Base-by-base conservation (phyloP, 2,329 filamentous ascomycete species). In the Microdochium trichocladiopsis region DNA sequence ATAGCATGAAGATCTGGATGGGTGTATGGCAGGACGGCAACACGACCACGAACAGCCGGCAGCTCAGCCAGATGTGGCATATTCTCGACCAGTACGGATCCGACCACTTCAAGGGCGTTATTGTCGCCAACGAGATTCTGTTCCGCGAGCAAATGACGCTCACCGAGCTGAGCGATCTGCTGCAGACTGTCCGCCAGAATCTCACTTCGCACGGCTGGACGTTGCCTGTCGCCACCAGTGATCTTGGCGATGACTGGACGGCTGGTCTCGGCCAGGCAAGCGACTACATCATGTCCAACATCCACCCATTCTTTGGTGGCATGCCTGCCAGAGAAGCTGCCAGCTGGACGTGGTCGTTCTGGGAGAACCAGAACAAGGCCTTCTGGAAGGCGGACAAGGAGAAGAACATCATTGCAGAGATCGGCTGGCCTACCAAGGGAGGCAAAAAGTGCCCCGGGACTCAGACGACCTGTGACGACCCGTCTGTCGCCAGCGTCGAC, bases 241-340 rank as follows among this genome's bases (percentile, higher is more conserved):
- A 97, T 66, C 77, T 97, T 0, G 93, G 93, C 24, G 86, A 94
- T 62, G 87, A 93, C 62, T 97, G 93, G 93, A 86, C 83, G 2
- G 63, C 77, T 0, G 74, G 77, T 2, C 80, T 97, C 18, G 88
- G 87, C 0, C 60, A 71, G 3, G 77, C 83, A 50, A 88, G 90
- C 43, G 92, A 97, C 68, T 85, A 89, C 62, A 84, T 97, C 69
- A 96, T 97, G 92, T 87, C 90, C 60, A 97, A 97, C 65, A 89
- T 97, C 51, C 94, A 97, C 66, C 93, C 94, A 0, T 96, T 97
- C 77, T 97, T 97, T 65, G 88, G 86, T 0, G 93, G 93, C 48
- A 83, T 90, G 12, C 73, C 79, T 1, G 86, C 84, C 2, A 73
- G 80, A 2, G 66, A 79, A 1, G 90, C 90, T 0, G 86, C 91